Evolutionary conservation across 2,329 filamentous ascomycete species (phyloP).

Genomic region (Ceratocystis colombiana): DNA sequence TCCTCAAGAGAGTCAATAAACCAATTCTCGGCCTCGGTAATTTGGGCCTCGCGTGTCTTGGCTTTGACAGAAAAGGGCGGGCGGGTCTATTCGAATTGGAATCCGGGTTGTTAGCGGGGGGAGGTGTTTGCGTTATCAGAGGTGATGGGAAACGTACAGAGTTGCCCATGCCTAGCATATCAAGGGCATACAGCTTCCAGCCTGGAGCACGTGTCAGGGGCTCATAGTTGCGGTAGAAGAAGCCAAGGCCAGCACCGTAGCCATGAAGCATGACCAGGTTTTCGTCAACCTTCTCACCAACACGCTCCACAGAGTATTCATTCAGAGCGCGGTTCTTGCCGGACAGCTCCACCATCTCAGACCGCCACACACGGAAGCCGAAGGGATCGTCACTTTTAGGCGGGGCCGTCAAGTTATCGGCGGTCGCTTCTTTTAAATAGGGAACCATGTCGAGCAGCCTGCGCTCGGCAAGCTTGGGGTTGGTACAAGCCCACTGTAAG

Average conservation of each 20-base stretch:
- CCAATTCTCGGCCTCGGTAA: conserved; percentile 84
- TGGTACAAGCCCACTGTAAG: conserved; percentile 72
- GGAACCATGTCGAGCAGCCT: conserved; percentile 79
- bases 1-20: conserved; percentile 95
- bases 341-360: conserved; percentile 69
- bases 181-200: conserved; percentile 87
- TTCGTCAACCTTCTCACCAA: conserved; percentile 69
- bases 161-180: conserved; percentile 90
- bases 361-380: conserved; percentile 76
- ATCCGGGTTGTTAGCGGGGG: neutral
- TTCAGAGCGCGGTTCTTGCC: conserved; percentile 84
- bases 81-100: conserved; percentile 39
- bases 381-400: conserved; percentile 56
- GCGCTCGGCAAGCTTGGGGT: conserved; percentile 75
- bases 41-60: conserved; percentile 69
- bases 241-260: conserved; percentile 89
- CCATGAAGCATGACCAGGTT: conserved; percentile 93
- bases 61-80: conserved; percentile 76
- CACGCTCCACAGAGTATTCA: conserved; percentile 80
- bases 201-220: conserved; percentile 65
- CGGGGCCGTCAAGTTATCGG: conserved; percentile 36
- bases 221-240: conserved; percentile 98
- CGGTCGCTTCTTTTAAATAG: conserved; percentile 63
- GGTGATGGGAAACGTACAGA: conserved; percentile 37
- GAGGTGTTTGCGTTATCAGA: neutral